Base-by-base conservation (phyloP, 805 yeast genomes). In the Yamadazyma akitaensis region DNA sequence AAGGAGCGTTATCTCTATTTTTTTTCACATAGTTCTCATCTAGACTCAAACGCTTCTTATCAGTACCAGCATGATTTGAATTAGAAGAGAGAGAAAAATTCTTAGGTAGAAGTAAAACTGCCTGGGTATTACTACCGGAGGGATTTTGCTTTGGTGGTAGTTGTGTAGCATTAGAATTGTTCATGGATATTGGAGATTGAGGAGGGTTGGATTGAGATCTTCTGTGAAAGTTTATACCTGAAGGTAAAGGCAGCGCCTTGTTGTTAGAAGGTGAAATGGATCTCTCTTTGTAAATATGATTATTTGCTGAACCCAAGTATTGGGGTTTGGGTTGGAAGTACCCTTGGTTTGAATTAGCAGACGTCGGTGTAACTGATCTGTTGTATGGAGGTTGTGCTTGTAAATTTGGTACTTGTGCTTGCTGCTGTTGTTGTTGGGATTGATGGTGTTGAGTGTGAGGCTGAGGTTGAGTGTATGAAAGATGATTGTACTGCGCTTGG, bases 31-130 rank as follows among this genome's bases (percentile, higher is more conserved):
- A 40, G 36, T 43, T 48, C 33, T 53, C 56, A 48, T 64, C 70
- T 18, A 60, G 36, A 14, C 70, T 63, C 6, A 56, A 38, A 31
- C 67, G 53, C 48, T 68, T 68, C 33, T 55, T 61, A 24, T 56
- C 52, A 30, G 38, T 31, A 40, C 32, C 33, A 21, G 50, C 36
- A 16, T 34, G 40, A 9, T 52, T 44, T 35, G 26, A 40, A 3
- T 46, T 37, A 12, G 51, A 48, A 5, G 51, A 48, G 21, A 56
- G 57, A 5, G 76, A 64, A 44, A 72, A 72, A 49, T 72, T 76
- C 53, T 73, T 77, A 0, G 82, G 81, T 42, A 78, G 65, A 40
- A 78, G 60, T 21, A 78, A 67, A 17, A 78, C 77, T 1, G 82
- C 79, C 32, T 66, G 73, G 12, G 73, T 61, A n/a, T 67, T 62